phyloP scores from a whole-genome alignment of 2,329 filamentous ascomycete genomes.

The Aspergillus uvarum region DNA sequence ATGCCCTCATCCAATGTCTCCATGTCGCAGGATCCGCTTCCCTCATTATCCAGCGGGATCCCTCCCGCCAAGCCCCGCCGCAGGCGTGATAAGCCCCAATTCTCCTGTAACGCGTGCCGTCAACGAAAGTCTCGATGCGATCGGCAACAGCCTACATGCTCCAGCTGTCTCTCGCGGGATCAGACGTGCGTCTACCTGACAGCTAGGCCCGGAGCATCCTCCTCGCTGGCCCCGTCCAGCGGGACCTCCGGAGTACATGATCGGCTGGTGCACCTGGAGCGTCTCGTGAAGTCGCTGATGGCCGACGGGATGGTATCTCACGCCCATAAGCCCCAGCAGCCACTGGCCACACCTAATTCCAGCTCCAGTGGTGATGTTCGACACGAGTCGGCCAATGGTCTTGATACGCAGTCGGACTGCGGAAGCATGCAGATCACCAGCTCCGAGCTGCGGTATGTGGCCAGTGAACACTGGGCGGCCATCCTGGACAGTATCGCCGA shows the following conservation, averaged over 20 bases:
- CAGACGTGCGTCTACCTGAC: constrained; percentile 53
- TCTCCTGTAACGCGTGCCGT: constrained; percentile 39
- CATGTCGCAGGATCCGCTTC: not conserved
- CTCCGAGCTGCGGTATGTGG: constrained; percentile 25
- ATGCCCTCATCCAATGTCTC: not conserved
- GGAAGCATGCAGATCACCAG: constrained; percentile 22
- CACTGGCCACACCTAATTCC: not conserved
- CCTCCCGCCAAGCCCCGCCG: constrained; percentile 20
- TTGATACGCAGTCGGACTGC: constrained; percentile 18
- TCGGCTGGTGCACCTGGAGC: constrained; percentile 57
- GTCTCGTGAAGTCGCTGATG: constrained; percentile 56
- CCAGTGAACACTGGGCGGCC: constrained; percentile 29
- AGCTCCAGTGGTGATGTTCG: not conserved
- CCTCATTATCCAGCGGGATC: not conserved
- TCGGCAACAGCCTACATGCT: constrained; percentile 53
- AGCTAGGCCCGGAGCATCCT: constrained; percentile 13
- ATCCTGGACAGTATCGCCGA: constrained; percentile 28
- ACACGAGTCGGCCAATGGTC: not conserved
- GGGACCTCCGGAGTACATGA: constrained; percentile 50
- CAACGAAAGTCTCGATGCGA: constrained; percentile 55
- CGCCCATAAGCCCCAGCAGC: not conserved
- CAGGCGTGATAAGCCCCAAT: constrained; percentile 35
- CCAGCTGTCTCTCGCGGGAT: constrained; percentile 56
- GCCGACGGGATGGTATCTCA: not conserved
- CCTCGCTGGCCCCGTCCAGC: constrained; percentile 20